Conservation (phyloP, 768 basidiomycete genomes). For the Cystobasidium onofrii region DNA sequence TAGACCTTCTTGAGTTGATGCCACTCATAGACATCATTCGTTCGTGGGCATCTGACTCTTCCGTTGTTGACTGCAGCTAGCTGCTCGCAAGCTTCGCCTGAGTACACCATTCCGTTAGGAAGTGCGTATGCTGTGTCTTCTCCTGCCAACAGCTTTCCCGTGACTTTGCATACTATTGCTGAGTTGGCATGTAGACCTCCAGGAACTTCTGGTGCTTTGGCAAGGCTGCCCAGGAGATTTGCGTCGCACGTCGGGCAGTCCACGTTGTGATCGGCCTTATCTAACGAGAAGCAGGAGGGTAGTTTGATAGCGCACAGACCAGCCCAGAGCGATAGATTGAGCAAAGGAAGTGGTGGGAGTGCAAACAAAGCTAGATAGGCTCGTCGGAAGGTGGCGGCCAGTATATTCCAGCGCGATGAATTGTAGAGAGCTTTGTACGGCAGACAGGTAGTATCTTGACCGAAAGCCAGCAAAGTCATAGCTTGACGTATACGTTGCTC, state of each 20-base stretch:
- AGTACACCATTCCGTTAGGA: slow-evolving; percentile 84
- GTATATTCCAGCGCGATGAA: slow-evolving; percentile 61
- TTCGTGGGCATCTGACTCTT: slow-evolving; percentile 51
- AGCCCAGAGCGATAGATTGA: slow-evolving; percentile 80
- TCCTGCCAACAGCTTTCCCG: slow-evolving; percentile 88
- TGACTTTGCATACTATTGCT: slow-evolving; percentile 84
- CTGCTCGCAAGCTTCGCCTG: slow-evolving; percentile 52
- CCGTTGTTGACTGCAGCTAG: neutral
- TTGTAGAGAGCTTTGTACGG: slow-evolving; percentile 87
- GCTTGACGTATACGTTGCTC: slow-evolving; percentile 27
- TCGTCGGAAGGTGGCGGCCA: slow-evolving; percentile 69
- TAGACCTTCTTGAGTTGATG: slow-evolving; percentile 73
- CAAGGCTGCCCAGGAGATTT: slow-evolving; percentile 64
- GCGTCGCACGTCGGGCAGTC: slow-evolving; percentile 87
- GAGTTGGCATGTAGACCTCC: slow-evolving; percentile 90
- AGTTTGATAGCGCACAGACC: slow-evolving; percentile 85
- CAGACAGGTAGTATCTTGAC: slow-evolving; percentile 56
- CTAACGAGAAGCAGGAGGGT: slow-evolving; percentile 61
- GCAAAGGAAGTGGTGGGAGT: slow-evolving; percentile 74
- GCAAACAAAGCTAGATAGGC: slow-evolving; percentile 81
- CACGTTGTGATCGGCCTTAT: slow-evolving; percentile 28
- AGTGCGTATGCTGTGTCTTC: slow-evolving; percentile 88
- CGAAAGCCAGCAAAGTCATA: slow-evolving; percentile 55
- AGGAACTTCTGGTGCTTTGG: slow-evolving; percentile 64
- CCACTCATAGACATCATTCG: slow-evolving; percentile 59